Percentiles rank a stretch among this genome's conserved stretches.
Evolutionary conservation across 352 stramenopile species (phyloP).

Genomic region (Phytopythium sindhum): DNA sequence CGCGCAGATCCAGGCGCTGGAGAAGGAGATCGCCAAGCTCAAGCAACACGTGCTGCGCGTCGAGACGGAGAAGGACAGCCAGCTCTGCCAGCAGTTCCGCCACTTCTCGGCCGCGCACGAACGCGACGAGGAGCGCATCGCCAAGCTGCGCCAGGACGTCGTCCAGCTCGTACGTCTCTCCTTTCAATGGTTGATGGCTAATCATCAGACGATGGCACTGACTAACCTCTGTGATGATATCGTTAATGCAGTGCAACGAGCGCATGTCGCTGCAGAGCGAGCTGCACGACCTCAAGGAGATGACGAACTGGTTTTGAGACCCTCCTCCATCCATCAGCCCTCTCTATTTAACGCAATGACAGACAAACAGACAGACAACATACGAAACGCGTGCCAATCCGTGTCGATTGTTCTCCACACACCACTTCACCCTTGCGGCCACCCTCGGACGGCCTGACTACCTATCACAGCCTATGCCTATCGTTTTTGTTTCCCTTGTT

Average conservation of each 20-base stretch:
- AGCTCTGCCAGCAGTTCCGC: conserved; percentile 47
- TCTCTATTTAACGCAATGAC: neutral
- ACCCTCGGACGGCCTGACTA: neutral
- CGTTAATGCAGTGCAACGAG: conserved; percentile 44
- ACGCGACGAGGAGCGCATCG: conserved; percentile 49
- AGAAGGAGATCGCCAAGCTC: conserved; percentile 51
- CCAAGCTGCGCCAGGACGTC: conserved; percentile 51
- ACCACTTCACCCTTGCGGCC: neutral
- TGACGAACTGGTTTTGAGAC: conserved; percentile 41
- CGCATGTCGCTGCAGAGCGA: conserved; percentile 51
- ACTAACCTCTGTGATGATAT: neutral
- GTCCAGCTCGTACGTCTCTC: conserved; percentile 37
- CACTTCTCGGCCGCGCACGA: conserved; percentile 39
- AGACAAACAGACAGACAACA: neutral
- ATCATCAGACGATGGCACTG: neutral
- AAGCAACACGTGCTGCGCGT: conserved; percentile 38
- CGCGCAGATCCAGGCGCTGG: conserved; percentile 49
- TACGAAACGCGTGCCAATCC: neutral
- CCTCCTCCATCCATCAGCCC: too few relatives aligned
- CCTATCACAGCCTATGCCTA: conserved; percentile 3
- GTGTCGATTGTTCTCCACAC: neutral
- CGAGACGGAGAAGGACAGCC: conserved; percentile 50
- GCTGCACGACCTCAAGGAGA: conserved; percentile 52
- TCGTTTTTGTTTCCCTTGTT: neutral
- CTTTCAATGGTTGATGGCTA: neutral